Base-by-base conservation (phyloP, 2,329 filamentous ascomycete species). In the Penicillium brevicompactum region DNA sequence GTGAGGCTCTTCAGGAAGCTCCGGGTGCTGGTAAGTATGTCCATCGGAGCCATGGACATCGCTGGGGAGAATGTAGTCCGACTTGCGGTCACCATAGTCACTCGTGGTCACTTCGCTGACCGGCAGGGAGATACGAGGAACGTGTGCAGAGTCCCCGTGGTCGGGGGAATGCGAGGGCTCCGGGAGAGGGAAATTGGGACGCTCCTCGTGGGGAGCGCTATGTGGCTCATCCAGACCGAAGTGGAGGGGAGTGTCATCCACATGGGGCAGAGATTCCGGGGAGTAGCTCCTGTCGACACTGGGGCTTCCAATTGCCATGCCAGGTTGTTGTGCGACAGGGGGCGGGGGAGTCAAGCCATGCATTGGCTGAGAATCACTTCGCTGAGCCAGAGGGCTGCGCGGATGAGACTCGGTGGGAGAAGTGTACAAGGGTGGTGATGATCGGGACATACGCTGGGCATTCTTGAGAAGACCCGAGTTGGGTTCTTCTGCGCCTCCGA, bases 371-470 rank as follows among this genome's bases (percentile, higher is more conserved):
- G 65, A 54, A n/a, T 63, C 51, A 37, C 61, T 61, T 24, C 38
- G 55, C 16, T 49, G 61, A 27, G 10, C 46, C 38, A 22, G 37
- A 30, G n/a, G 22, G 42, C 18, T 59, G 45, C 34, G 57, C 22
- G 13, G 16, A 16, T 5, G 50, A 30, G 22, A 70, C 53, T 51
- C 56, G 22, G 61, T 53, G 5, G 66, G 61, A 21, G 53, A 51
- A 8, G 55, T 58, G 44, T 68, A 64, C 2, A 70, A 45, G 14
- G 75, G 72, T n/a, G 81, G 79, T 44, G 76, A 72, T 3, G 82
- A 82, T 9, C 77, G 78, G 9, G 84, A 84, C 79, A 86, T 85
- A 24, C 78, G 72, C 62, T 83, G 80, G 13, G 84, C 84, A 66
- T 86, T 84, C 47, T 76, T 73, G 44, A 87, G 66, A 21, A 87